These are phyloP conservation scores for Coprinopsis cinerea DNA, from an alignment of 768 basidiomycete genomes.

Conservation along the genomic window DNA sequence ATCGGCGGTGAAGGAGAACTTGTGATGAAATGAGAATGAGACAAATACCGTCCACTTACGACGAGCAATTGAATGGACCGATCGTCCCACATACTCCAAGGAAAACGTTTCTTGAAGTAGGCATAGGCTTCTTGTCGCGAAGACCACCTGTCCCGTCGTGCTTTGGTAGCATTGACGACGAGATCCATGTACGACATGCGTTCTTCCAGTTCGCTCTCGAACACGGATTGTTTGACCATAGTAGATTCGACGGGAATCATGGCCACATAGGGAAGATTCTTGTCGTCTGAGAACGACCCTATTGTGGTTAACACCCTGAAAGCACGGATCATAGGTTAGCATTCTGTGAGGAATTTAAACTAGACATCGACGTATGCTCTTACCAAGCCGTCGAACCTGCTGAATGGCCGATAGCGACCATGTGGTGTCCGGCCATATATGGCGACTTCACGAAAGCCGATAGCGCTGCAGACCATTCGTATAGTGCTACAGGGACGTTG, in stretches of 20 bases:
- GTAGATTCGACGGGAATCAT: constrained; percentile 43
- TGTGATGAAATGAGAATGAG: constrained; percentile 1
- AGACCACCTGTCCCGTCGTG: constrained; percentile 35
- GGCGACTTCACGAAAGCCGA: constrained; percentile 27
- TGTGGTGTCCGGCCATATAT: constrained; percentile 27
- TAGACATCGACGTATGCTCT: constrained; percentile 8
- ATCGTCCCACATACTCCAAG: constrained; percentile 44
- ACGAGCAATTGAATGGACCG: constrained; percentile 31
- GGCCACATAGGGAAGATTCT: constrained; percentile 26
- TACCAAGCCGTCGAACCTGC: constrained; percentile 38
- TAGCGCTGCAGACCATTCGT: constrained; percentile 33
- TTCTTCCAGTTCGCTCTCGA: constrained; percentile 30
- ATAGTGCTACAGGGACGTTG: constrained; percentile 21
- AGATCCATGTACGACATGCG: constrained; percentile 32
- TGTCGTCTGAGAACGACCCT: constrained; percentile 19
- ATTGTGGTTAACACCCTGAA: constrained; percentile 34
- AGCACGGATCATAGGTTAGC: background rate
- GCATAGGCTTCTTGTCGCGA: constrained; percentile 33
- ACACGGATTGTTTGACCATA: constrained; percentile 32
- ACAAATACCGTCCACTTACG: constrained; percentile 23
- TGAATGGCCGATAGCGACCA: constrained; percentile 38
- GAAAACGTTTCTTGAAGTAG: constrained; percentile 37
- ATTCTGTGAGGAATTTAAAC: background rate
- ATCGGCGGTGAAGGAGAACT: too few relatives aligned
- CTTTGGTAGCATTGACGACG: constrained; percentile 28